Evolutionary conservation across 1,284 basidiomycete genomes (phyloP).

Genomic region (Naganishia liquefaciens): DNA sequence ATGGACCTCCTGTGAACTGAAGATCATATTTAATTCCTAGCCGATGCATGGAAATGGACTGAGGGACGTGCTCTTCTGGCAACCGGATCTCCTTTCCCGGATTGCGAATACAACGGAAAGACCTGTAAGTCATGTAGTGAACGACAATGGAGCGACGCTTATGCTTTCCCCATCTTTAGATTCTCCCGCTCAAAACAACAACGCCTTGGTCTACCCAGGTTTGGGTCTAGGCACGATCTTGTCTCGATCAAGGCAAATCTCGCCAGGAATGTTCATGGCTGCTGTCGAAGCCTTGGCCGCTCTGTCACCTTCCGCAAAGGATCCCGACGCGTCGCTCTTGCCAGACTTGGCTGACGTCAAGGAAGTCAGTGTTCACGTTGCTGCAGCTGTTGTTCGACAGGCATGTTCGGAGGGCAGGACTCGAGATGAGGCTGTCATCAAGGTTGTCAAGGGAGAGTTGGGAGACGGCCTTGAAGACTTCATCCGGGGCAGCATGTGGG

Average conservation of each 20-base stretch:
- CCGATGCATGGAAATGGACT: conserved; percentile 70
- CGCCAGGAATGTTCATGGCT: conserved; percentile 70
- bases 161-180: conserved; percentile 35
- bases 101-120: conserved; percentile 55
- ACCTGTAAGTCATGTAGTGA: conserved; percentile 20
- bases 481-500: conserved; percentile 51
- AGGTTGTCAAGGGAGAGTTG: conserved; percentile 47
- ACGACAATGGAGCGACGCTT: neutral
- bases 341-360: conserved; percentile 69
- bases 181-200: conserved; percentile 52
- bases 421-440: conserved; percentile 44
- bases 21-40: conserved; percentile 3
- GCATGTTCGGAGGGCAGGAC: conserved; percentile 68
- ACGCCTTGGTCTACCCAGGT: conserved; percentile 77
- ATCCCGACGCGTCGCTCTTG: conserved; percentile 61
- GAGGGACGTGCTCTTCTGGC: conserved; percentile 71
- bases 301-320: conserved; percentile 70
- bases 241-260: conserved; percentile 63
- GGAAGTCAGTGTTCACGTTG: conserved; percentile 58
- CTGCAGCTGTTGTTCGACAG: conserved; percentile 74
- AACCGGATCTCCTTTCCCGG: conserved; percentile 78
- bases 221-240: conserved; percentile 72
- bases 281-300: conserved; percentile 66
- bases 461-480: conserved; percentile 45
- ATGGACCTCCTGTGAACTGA: conserved; percentile 46